These are phyloP conservation scores for Zygosaccharomyces rouxii DNA, from an alignment of 805 yeast species.

Conservation along the genomic window DNA sequence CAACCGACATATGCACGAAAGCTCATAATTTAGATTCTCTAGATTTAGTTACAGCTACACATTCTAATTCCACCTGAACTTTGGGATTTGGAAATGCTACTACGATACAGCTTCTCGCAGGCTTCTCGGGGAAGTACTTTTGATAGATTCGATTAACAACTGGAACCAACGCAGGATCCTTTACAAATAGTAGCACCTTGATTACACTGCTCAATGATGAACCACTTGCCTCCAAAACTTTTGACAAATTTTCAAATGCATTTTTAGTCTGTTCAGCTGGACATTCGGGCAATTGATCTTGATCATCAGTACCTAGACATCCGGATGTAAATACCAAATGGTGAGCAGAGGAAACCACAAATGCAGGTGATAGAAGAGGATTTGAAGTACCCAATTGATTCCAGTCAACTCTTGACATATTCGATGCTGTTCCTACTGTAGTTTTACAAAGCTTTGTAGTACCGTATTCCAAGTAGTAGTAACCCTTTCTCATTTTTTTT, in stretches of 20 bases:
- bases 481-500: not conserved
- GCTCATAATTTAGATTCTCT: not conserved
- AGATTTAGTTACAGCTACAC: constrained; percentile 34
- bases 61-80: constrained; percentile 51
- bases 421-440: not conserved
- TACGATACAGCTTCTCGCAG: constrained; percentile 51
- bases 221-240: constrained; percentile 42
- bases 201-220: constrained; percentile 43
- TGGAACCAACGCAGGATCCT: constrained; percentile 40
- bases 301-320: constrained; percentile 40
- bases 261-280: constrained; percentile 43
- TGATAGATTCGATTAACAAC: constrained; percentile 45
- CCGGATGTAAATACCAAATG: constrained; percentile 49
- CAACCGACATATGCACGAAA: not conserved
- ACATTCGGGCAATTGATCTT: constrained; percentile 41
- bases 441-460: not conserved
- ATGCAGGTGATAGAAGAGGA: constrained; percentile 40
- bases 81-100: constrained; percentile 48
- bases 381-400: constrained; percentile 33
- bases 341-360: constrained; percentile 28
- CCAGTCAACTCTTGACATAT: constrained; percentile 35
- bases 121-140: constrained; percentile 43
- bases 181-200: constrained; percentile 48
- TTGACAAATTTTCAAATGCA: constrained; percentile 44
- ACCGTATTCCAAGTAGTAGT: not conserved